Percentiles rank a stretch among this genome's conserved stretches.
Conservation (phyloP, 208 protist genomes). For the Acanthamoeba castellanii region DNA sequence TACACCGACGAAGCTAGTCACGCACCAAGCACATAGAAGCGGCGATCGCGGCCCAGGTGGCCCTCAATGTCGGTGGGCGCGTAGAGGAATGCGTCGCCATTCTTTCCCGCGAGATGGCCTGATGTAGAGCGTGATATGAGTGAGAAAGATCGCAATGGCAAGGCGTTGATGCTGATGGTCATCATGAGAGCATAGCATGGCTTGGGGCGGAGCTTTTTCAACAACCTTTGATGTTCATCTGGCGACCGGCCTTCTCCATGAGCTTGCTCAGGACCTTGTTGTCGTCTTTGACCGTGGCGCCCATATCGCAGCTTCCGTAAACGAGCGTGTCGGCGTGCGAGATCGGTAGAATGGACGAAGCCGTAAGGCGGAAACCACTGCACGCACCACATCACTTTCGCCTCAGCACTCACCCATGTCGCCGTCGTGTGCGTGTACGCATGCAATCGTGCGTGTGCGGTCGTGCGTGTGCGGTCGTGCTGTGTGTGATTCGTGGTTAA, state of each 20-base stretch:
- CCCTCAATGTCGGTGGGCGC: slow-evolving; percentile 76
- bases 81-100: slow-evolving; percentile 16
- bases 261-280: slow-evolving; percentile 42
- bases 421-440: too few relatives aligned
- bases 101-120: slow-evolving; percentile 43
- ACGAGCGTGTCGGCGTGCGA: slow-evolving; percentile 47
- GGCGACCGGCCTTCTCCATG: slow-evolving; percentile 71
- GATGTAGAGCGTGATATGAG: background rate
- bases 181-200: background rate
- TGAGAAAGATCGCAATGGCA: background rate
- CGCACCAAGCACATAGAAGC: slow-evolving; percentile 71
- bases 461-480: too few relatives aligned
- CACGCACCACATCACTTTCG: background rate
- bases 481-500: background rate
- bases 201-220: background rate
- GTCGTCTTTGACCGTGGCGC: slow-evolving; percentile 67
- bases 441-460: background rate
- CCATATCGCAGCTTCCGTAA: slow-evolving; percentile 69
- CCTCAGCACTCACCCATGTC: background rate
- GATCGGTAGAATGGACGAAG: slow-evolving; percentile 76
- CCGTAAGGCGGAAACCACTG: slow-evolving; percentile 76
- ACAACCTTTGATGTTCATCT: slow-evolving; percentile 63
- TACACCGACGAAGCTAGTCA: too few relatives aligned
- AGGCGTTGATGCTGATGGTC: too few relatives aligned
- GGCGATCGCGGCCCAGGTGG: slow-evolving; percentile 55